These are phyloP conservation scores for Phytophthora nicotianae DNA, from an alignment of 352 stramenopile genomes.

Conservation along the genomic window DNA sequence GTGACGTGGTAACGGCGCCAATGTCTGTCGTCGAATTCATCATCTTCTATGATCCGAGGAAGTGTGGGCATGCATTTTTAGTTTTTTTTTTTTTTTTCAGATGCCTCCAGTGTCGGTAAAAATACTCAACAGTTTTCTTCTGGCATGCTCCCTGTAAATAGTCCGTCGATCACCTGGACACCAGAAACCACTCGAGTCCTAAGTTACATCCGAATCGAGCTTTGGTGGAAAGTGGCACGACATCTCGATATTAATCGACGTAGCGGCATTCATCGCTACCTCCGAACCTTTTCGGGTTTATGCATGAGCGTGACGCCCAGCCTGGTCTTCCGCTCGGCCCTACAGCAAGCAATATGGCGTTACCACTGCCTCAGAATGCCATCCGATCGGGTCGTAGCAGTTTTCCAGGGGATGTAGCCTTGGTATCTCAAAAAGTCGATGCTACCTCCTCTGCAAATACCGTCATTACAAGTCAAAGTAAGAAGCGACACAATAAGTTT, in stretches of 20 bases:
- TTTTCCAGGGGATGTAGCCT: slow-evolving; percentile 9
- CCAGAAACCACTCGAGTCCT: slow-evolving; percentile 14
- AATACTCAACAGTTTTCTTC: slow-evolving; percentile 37
- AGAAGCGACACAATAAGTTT: not conserved
- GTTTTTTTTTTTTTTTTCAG: too few species aligned
- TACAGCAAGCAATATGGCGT: slow-evolving; percentile 29
- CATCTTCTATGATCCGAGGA: not conserved
- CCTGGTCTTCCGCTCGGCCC: slow-evolving; percentile 21
- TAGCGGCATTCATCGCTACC: slow-evolving; percentile 10
- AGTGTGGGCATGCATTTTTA: too few species aligned
- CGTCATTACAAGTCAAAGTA: not conserved
- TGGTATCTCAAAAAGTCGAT: slow-evolving; percentile 27
- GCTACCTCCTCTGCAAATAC: slow-evolving; percentile 17
- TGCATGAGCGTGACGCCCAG: slow-evolving; percentile 29
- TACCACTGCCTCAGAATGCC: slow-evolving; percentile 18
- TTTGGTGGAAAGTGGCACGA: not conserved
- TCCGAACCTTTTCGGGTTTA: slow-evolving; percentile 26
- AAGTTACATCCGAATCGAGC: slow-evolving; percentile 1
- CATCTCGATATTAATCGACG: too few species aligned
- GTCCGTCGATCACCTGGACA: not conserved
- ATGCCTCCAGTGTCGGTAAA: slow-evolving; percentile 15
- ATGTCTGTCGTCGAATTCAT: not conserved
- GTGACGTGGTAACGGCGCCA: too few species aligned
- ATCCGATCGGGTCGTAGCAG: slow-evolving; percentile 21
- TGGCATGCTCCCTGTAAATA: slow-evolving; percentile 29